These are phyloP conservation scores for Lavandula angustifolia DNA, from an alignment of 257 asterid genomes.

Conservation along the genomic window DNA sequence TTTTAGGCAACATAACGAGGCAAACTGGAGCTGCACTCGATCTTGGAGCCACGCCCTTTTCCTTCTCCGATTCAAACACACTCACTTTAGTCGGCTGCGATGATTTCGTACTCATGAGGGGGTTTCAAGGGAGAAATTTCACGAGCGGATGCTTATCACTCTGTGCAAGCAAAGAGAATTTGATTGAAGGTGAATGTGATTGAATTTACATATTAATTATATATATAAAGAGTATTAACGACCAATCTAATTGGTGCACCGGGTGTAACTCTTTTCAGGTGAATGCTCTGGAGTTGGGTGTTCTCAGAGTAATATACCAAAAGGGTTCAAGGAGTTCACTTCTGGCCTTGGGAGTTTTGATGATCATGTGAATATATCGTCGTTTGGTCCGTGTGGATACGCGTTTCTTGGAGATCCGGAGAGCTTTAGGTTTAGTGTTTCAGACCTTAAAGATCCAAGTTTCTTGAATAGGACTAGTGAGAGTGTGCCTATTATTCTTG, in stretches of 20 bases:
- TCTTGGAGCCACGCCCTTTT: slow-evolving; percentile 20
- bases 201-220: too few relatives aligned
- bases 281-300: slow-evolving; percentile 65
- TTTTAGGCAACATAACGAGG: background rate
- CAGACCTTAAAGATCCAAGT: slow-evolving; percentile 35
- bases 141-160: slow-evolving; percentile 41
- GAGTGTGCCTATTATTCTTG: slow-evolving; percentile 52
- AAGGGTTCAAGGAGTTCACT: slow-evolving; percentile 40
- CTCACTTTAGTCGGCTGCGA: slow-evolving; percentile 56
- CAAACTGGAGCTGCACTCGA: background rate
- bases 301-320: slow-evolving; percentile 53
- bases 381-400: slow-evolving; percentile 48
- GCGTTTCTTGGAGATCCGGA: slow-evolving; percentile 57
- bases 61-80: slow-evolving; percentile 43
- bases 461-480: slow-evolving; percentile 35
- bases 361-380: slow-evolving; percentile 12
- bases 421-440: slow-evolving; percentile 32
- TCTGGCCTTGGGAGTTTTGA: background rate
- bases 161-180: slow-evolving; percentile 36
- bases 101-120: slow-evolving; percentile 31
- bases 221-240: too few relatives aligned
- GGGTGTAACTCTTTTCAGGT: too few relatives aligned
- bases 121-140: slow-evolving; percentile 37
- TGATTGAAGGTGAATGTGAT: slow-evolving; percentile 57
- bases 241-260: too few relatives aligned